Evolutionary conservation across 2,329 filamentous ascomycete species (phyloP).

Genomic region (Aspergillus oerlinghausenensis): DNA sequence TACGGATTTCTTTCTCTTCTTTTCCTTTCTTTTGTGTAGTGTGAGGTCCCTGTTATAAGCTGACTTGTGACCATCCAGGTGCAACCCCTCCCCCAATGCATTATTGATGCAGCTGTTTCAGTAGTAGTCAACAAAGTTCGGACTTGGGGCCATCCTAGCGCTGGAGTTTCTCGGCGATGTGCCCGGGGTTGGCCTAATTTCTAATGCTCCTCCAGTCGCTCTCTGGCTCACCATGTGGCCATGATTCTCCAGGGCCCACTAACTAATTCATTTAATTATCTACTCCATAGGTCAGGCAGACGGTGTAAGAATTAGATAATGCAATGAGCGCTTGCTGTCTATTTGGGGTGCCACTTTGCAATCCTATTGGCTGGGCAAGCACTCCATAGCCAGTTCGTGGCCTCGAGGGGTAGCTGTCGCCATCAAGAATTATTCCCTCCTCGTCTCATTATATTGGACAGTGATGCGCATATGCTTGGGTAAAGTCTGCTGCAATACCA

Average conservation of each 20-base stretch:
- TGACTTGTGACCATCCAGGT: not conserved
- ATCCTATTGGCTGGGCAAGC: no score
- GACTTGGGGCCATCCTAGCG: not conserved
- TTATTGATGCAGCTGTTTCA: not conserved
- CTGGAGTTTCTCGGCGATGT: not conserved
- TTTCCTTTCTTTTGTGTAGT: not conserved
- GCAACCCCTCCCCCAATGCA: not conserved
- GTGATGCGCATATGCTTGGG: not conserved
- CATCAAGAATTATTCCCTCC: not conserved
- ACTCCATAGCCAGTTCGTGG: not conserved
- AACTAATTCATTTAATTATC: conserved; percentile 1
- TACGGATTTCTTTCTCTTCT: not conserved
- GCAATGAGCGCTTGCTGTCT: not conserved
- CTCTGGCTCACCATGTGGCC: conserved; percentile 16
- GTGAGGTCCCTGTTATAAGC: not conserved
- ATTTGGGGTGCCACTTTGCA: no score
- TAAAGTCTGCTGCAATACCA: not conserved
- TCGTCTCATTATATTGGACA: not conserved
- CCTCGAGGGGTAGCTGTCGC: not conserved
- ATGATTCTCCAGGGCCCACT: conserved; percentile 14
- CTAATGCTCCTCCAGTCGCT: not conserved
- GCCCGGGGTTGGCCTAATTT: not conserved
- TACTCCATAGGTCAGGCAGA: not conserved
- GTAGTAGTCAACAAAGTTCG: not conserved
- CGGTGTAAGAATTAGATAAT: not conserved